A percentile compares a stretch with the other conserved stretches of the same genome.
phyloP scores from a whole-genome alignment of 805 yeast species.

The Suhomyces tanzawaensis region DNA sequence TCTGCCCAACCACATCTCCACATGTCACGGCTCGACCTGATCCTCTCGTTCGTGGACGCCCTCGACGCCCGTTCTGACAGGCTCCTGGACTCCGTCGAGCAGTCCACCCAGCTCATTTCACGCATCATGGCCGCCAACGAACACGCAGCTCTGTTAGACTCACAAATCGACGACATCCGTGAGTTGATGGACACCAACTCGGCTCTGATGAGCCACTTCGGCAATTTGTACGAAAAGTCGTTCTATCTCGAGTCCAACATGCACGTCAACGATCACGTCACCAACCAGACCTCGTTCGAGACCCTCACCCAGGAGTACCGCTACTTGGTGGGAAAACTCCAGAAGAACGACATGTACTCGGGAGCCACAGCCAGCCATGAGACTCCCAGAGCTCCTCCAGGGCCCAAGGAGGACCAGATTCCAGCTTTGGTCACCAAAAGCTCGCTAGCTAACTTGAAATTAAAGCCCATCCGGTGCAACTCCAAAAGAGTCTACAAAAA shows the following conservation, averaged over 20 bases:
- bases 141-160: slow-evolving; percentile 25
- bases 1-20: too few species aligned
- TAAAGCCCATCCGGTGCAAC: slow-evolving; percentile 41
- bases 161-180: slow-evolving; percentile 26
- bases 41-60: slow-evolving; percentile 30
- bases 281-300: slow-evolving; percentile 31
- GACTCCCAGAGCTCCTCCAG: slow-evolving; percentile 1
- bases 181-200: slow-evolving; percentile 23
- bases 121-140: slow-evolving; percentile 19
- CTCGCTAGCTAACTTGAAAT: slow-evolving; percentile 36
- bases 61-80: slow-evolving; percentile 27
- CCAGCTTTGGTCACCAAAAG: slow-evolving; percentile 1
- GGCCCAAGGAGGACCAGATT: not conserved
- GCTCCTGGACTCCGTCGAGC: slow-evolving; percentile 20
- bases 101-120: slow-evolving; percentile 23
- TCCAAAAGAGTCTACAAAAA: slow-evolving; percentile 31
- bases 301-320: slow-evolving; percentile 29
- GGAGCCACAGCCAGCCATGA: not conserved
- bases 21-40: slow-evolving; percentile 25
- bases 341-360: slow-evolving; percentile 10
- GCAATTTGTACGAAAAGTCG: slow-evolving; percentile 30
- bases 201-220: slow-evolving; percentile 22
- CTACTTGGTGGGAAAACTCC: slow-evolving; percentile 20
- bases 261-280: slow-evolving; percentile 27
- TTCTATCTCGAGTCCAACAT: slow-evolving; percentile 34